Base-by-base conservation (phyloP, 768 basidiomycete species). In the Panus rudis region DNA sequence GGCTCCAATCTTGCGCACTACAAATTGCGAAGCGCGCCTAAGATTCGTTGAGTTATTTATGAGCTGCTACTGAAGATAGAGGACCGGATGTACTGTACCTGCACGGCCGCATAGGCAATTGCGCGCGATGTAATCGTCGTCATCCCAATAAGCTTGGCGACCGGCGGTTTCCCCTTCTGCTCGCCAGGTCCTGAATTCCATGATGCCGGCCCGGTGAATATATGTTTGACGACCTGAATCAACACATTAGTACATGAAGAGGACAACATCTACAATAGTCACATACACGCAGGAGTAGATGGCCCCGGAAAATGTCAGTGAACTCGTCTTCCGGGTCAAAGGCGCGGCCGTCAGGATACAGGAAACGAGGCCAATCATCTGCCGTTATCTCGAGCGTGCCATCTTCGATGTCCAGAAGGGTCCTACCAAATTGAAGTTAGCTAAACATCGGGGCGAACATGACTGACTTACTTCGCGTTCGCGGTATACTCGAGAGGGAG, bases 341-440 rank as follows among this genome's bases (percentile, higher is more conserved):
- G 7, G 14, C 31, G 24, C 25, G 42, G 12, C 28, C 42, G 13
- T 43, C 42, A 13, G 42, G 42, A 22, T 43, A 43, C 16, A 26
- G 27, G 21, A 43, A 43, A 4, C 42, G 42, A 17, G 42, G 42
- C 17, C 27, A 25, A 17, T 43, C 31, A 12, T 43, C 16, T 21
- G 28, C 42, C 6, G 31, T 37, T n/a, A 12, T 20, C 11, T 4
- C 4, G 30, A 41, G 16, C 10, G 12, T 7, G 16, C 33, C 33
- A 14, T 10, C 17, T 13, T 10, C 21, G 17, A 39, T 35, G 33
- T 30, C 13, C 26, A 34, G 12, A 43, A 21, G 26, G 27, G 28
- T 21, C 16, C 6, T 32, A 23, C 17, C 30, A 30, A 21, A 14
- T 14, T 16, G 10, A n/a, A n/a, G n/a, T n/a, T n/a, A n/a, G 13